Percentiles rank a stretch among this genome's conserved stretches.
phyloP scores from a whole-genome alignment of 2,329 filamentous ascomycete species.

The Epichloe amarillans region DNA sequence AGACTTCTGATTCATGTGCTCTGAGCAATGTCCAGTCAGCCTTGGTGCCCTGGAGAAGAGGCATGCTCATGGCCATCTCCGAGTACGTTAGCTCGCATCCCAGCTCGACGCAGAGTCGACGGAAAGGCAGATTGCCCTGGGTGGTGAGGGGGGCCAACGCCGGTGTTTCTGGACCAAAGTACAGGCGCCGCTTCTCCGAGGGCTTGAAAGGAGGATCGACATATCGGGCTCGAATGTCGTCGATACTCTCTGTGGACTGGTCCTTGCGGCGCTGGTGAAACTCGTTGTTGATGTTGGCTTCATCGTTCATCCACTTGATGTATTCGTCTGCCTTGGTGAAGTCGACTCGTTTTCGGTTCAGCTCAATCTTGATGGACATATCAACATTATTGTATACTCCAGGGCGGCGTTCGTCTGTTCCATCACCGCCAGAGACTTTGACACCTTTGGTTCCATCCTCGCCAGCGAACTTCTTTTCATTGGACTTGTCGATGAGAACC shows the following conservation, averaged over 20 bases:
- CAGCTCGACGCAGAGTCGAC: slow-evolving; percentile 75
- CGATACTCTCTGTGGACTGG: slow-evolving; percentile 29
- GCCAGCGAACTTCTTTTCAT: slow-evolving; percentile 6
- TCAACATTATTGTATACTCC: slow-evolving; percentile 67
- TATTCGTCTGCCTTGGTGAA: slow-evolving; percentile 66
- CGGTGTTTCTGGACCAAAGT: slow-evolving; percentile 89
- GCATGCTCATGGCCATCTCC: slow-evolving; percentile 92
- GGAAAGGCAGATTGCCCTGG: slow-evolving; percentile 90
- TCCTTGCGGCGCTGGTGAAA: slow-evolving; percentile 29
- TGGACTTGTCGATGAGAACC: slow-evolving; percentile 43
- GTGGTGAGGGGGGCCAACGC: slow-evolving; percentile 95
- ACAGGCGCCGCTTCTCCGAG: slow-evolving; percentile 85
- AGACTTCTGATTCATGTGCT: slow-evolving; percentile 71
- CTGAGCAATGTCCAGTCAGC: slow-evolving; percentile 92
- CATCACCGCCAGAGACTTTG: slow-evolving; percentile 16
- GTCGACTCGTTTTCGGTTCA: slow-evolving; percentile 58
- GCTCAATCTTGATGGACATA: slow-evolving; percentile 55
- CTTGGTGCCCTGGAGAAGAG: slow-evolving; percentile 78
- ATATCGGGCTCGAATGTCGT: slow-evolving; percentile 68
- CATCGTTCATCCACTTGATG: slow-evolving; percentile 62
- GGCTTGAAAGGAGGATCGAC: slow-evolving; percentile 77
- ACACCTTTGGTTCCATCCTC: slow-evolving; percentile 2
- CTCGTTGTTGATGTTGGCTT: slow-evolving; percentile 28
- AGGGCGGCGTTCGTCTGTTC: slow-evolving; percentile 34
- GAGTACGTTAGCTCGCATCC: slow-evolving; percentile 93